Evolutionary conservation across 768 basidiomycete species (phyloP), one percentile per base, ranked within the genome.

Genomic region (Auricularia cornea): DNA sequence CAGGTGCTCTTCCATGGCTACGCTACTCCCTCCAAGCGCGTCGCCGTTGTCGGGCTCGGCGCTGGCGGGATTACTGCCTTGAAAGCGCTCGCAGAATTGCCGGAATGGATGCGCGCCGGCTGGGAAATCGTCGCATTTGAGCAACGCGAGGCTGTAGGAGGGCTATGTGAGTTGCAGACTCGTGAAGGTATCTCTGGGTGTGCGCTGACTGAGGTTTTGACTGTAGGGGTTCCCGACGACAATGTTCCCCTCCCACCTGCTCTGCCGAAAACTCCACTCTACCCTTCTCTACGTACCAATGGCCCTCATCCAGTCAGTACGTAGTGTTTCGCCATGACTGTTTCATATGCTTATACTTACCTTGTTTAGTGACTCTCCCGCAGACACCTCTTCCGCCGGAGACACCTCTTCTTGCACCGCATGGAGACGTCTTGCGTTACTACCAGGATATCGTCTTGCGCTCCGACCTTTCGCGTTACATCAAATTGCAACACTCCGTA

Each of bases 1-100:
- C 44, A 48, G 20, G 16, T 48, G 11, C 44, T 18, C 20, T 23
- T 48, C 23, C 44, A 48, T 48, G 44, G 10, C 20, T 48, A 8
- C 11, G 23, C 44, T 10, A 6, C 44, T n/a, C n/a, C n/a, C 20
- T 62, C 68, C 1, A 85, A 83, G 71, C 79, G 79, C 3, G 80
- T 87, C 61, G 84, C 80, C 6, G 78, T 86, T 57, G 75, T 87
- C 20, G 85, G 85, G 10, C 81, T 78, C 4, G 84, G 84, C 1
- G 84, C 80, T 66, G 83, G 80, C 4, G 84, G 84, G 1, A 71
- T 86, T 29, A 81, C 80, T 1, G 76, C 78, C 70, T 70, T 86
- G 31, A 83, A 82, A 68, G 79, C 78, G 4, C 69, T 83, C 18
- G 69, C 81, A 3, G 81, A 83, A 68, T 67, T 86, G 5, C 80